These are phyloP conservation scores for Salix udensis DNA, from an alignment of 345 rosid genomes.

Conservation along the genomic window DNA sequence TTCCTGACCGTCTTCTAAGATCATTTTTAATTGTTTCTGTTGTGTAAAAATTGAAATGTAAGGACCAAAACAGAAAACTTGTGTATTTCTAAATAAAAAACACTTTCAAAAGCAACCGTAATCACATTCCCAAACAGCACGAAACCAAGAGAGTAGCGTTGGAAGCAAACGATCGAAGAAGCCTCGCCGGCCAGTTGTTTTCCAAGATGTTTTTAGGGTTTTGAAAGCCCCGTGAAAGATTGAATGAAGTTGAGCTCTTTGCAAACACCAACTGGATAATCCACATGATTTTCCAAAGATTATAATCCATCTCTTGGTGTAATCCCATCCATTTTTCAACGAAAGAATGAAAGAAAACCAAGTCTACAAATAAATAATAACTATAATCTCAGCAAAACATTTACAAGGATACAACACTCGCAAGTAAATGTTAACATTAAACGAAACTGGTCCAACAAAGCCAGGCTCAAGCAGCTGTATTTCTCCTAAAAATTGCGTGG, in stretches of 20 bases:
- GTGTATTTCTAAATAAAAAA: no score
- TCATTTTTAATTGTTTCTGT: not conserved
- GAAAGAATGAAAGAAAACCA: not conserved
- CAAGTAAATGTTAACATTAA: not conserved
- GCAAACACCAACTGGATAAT: not conserved
- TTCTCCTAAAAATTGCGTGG: not conserved
- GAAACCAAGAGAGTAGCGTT: not conserved
- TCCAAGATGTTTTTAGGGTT: not conserved
- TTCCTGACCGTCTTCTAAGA: not conserved
- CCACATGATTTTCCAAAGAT: not conserved
- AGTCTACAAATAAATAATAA: not conserved
- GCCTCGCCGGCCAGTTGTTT: not conserved
- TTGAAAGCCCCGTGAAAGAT: not conserved
- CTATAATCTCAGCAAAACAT: not conserved
- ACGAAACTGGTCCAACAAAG: not conserved
- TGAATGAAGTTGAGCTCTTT: not conserved
- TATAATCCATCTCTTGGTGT: not conserved
- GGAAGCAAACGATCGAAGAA: not conserved
- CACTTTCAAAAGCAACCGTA: no score
- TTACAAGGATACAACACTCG: slow-evolving; percentile 6
- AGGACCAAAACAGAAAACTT: no score
- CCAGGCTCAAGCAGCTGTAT: not conserved
- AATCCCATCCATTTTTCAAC: not conserved
- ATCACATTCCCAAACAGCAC: no score
- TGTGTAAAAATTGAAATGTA: no score